These are phyloP conservation scores for Suillus paluster DNA, from an alignment of 768 basidiomycete genomes.

Conservation along the genomic window DNA sequence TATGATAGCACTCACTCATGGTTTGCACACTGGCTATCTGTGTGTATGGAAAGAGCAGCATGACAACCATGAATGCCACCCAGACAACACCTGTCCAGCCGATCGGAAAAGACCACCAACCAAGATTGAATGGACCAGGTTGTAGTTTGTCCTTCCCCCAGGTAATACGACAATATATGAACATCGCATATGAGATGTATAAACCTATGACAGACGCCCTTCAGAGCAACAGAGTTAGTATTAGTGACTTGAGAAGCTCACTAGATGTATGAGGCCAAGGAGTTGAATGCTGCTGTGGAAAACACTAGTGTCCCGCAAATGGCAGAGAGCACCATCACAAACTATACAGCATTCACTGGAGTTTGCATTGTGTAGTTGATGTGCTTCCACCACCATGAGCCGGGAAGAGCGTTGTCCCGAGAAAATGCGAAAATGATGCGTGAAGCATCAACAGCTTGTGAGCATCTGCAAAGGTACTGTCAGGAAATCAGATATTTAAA, in stretches of 20 bases:
- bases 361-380: constrained; percentile 37
- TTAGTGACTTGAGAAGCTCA: not conserved
- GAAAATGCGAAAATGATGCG: constrained; percentile 51
- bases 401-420: constrained; percentile 43
- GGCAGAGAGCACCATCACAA: constrained; percentile 37
- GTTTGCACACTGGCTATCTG: constrained; percentile 25
- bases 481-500: not conserved
- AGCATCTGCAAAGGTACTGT: constrained; percentile 48
- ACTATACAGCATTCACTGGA: constrained; percentile 47
- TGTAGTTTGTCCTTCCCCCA: constrained; percentile 35
- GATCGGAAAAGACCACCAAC: constrained; percentile 33
- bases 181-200: constrained; percentile 43
- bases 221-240: not conserved
- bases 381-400: constrained; percentile 41
- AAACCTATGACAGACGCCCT: constrained; percentile 39
- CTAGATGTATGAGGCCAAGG: constrained; percentile 37
- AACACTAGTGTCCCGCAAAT: constrained; percentile 38
- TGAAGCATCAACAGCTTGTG: constrained; percentile 51
- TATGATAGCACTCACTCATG: constrained; percentile 36
- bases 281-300: constrained; percentile 37
- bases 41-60: constrained; percentile 38
- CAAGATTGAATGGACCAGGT: constrained; percentile 41
- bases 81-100: constrained; percentile 34
- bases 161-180: constrained; percentile 41
- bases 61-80: constrained; percentile 38